Percentiles rank a stretch among this genome's conserved stretches.
phyloP scores from a whole-genome alignment of 352 stramenopile genomes.

The Paralagenidium karlingii region DNA sequence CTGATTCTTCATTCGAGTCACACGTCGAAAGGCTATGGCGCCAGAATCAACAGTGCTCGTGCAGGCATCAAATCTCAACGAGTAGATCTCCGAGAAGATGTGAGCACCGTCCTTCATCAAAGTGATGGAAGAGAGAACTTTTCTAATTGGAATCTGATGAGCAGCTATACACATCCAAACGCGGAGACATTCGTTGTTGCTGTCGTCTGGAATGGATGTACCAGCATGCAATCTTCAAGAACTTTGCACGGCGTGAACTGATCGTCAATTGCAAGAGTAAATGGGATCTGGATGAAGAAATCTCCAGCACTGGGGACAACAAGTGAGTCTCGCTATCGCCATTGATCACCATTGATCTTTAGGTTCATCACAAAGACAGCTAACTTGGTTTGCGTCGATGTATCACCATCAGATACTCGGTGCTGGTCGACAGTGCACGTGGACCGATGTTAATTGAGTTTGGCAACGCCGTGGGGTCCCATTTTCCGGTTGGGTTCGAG shows the following conservation, averaged over 20 bases:
- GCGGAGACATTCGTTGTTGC: constrained; percentile 53
- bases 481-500: constrained; percentile 42
- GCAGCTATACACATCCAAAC: constrained; percentile 26
- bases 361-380: too few species aligned
- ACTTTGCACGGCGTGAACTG: constrained; percentile 2
- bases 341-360: neutral
- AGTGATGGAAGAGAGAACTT: too few species aligned
- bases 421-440: constrained; percentile 62
- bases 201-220: constrained; percentile 34
- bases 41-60: constrained; percentile 42
- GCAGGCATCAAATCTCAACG: constrained; percentile 34
- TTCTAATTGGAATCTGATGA: too few species aligned
- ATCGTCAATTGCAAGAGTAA: constrained; percentile 51
- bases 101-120: too few species aligned
- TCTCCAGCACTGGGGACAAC: constrained; percentile 57
- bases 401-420: constrained; percentile 26
- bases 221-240: constrained; percentile 26
- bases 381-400: too few species aligned
- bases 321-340: constrained; percentile 5
- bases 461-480: constrained; percentile 54
- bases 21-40: constrained; percentile 33
- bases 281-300: constrained; percentile 69
- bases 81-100: constrained; percentile 16
- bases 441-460: constrained; percentile 75
- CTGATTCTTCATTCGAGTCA: constrained; percentile 57